Evolutionary conservation across 768 basidiomycete genomes (phyloP), one percentile per base, ranked within the genome.

Genomic region (Candolleomyces efflorescens): DNA sequence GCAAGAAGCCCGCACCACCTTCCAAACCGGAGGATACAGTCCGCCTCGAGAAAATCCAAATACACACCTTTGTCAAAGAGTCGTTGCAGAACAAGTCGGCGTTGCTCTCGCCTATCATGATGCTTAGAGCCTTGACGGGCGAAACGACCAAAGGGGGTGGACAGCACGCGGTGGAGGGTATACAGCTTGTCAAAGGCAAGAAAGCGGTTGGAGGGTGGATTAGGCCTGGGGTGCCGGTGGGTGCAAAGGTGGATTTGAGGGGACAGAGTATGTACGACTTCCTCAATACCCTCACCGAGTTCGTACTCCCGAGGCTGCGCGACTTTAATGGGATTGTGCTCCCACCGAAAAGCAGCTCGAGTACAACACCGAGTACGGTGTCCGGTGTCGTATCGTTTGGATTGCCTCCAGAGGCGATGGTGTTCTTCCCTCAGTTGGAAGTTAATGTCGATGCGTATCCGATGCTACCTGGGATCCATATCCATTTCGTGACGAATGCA

Each of bases 221-320:
- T 39, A 80, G 96, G 36, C 84, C 86, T 0, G 89, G 90, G 22
- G 69, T 91, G 49, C 92, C 96, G 0, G 76, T 89, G 18, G 94
- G 93, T 59, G 92, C 83, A 62, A 94, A 94, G 75, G 93, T 98
- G 59, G 91, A 91, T 68, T 74, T 99, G 63, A 86, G 84, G 67
- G 95, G 95, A 13, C 86, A 89, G 49, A 84, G 87, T 63, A 98
- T 98, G 95, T 98, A 92, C 76, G 90, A 92, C 64, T 98, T 98
- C 73, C 77, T 98, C 56, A 84, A 84, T 56, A 86, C 85, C 7
- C 82, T 99, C 64, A 84, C 86, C 65, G 94, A 98, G 67, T 97
- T 98, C 67, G 96, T 99, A 58, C 76, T 98, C n/a, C 96, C 96
- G 1, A 86, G 96, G 20, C 71, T 97, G 53, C 84, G 94, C 66